Evolutionary conservation across 2,329 filamentous ascomycete genomes (phyloP), one percentile per base, ranked within the genome.

Genomic region (Penicillium sp.): DNA sequence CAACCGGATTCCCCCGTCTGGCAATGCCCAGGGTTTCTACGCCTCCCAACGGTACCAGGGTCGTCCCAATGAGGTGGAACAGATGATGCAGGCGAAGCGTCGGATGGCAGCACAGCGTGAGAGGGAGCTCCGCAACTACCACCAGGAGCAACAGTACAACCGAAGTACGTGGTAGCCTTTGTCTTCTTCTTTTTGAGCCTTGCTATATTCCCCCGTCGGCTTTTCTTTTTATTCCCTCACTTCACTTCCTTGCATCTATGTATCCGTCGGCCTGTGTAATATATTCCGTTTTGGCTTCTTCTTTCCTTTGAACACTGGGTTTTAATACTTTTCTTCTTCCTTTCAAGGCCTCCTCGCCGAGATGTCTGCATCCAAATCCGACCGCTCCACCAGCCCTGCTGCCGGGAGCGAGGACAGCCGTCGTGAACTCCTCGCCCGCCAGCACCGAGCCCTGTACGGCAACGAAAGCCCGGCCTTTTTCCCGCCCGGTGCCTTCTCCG

Each of bases 81-180:
- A 97, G 80, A 91, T 97, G 86, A 90, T 96, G 83, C 94, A 97
- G 85, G 92, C 91, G 70, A 97, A 97, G 84, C 91, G 94, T 81
- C 89, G 93, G 82, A 95, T 97, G 90, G 94, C 94, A 71, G 94
- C 94, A 75, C 94, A 97, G 80, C 90, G 94, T 78, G 94, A 99
- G 83, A 90, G 93, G 78, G 94, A 99, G 81, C 87, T 99, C 77
- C 91, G 94, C 78, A 99, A 97, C 79, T 96, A 97, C 80, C 94
- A 99, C 80, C 95, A 97, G 80, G 94, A 99, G 85, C 94, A 99
- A 85, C 94, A 99, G 86, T 97, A 96, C 80, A 96, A 97, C 83
- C 88, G 93, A 90, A 97, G 94, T 97, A 79, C 68, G 76, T 76
- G 72, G 77, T 75, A 74, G 71, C 68, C 62, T 70, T 65, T 61